phyloP scores from a whole-genome alignment of 306 rosid species.

The Vigna trinervia region DNA sequence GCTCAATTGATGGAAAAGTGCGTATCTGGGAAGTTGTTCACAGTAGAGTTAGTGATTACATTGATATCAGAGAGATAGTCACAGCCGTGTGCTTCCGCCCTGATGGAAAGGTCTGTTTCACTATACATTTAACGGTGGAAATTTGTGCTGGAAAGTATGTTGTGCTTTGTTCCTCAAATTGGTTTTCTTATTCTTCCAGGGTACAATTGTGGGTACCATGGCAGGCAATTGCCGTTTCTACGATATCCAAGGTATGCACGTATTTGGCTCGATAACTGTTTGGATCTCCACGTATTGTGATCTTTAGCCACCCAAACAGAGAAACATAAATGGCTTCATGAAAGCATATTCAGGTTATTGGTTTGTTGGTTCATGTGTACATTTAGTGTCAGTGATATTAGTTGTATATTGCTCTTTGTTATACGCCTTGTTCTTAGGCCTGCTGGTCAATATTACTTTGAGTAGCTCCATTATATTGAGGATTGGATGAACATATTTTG shows the following conservation, averaged over 20 bases:
- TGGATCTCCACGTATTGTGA: background rate
- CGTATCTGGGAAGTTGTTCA: slow-evolving; percentile 86
- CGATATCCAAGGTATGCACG: slow-evolving; percentile 63
- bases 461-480: background rate
- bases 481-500: background rate
- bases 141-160: background rate
- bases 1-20: slow-evolving; percentile 95
- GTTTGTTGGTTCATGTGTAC: background rate
- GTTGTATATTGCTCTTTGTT: slow-evolving; percentile 9
- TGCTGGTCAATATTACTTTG: slow-evolving; percentile 1
- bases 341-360: slow-evolving; percentile 15
- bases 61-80: slow-evolving; percentile 81
- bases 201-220: slow-evolving; percentile 84
- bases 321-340: slow-evolving; percentile 3
- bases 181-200: slow-evolving; percentile 59
- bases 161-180: slow-evolving; percentile 29
- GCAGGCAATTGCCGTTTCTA: slow-evolving; percentile 73
- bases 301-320: slow-evolving; percentile 3
- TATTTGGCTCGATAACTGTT: too few species aligned
- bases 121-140: slow-evolving; percentile 31
- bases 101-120: slow-evolving; percentile 70
- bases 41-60: slow-evolving; percentile 82
- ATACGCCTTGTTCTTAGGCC: background rate
- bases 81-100: slow-evolving; percentile 87
- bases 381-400: background rate